Conservation (phyloP, 2,329 filamentous ascomycete genomes). For the Neocatenulostroma microsporum region DNA sequence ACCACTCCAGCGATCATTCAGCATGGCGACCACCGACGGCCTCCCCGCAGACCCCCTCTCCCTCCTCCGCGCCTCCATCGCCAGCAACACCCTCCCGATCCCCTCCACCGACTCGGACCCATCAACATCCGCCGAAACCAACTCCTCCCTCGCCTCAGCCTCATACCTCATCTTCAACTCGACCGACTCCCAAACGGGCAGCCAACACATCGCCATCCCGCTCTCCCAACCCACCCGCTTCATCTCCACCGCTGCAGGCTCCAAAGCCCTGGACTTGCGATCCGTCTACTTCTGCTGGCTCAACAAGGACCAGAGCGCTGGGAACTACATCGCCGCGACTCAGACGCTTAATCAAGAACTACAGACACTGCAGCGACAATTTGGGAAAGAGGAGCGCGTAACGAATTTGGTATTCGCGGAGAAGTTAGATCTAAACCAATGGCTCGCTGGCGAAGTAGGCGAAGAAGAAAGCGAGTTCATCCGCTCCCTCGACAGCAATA, state of each 20-base stretch:
- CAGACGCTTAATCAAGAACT: slow-evolving; percentile 74
- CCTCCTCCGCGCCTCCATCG: slow-evolving; percentile 76
- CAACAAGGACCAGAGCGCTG: slow-evolving; percentile 82
- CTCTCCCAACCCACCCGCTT: slow-evolving; percentile 69
- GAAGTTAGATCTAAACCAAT: slow-evolving; percentile 82
- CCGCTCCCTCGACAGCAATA: slow-evolving; percentile 65
- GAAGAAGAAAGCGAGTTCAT: slow-evolving; percentile 83
- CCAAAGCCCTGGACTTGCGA: slow-evolving; percentile 57
- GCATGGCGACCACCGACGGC: slow-evolving; percentile 54
- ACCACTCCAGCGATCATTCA: no score
- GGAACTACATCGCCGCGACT: slow-evolving; percentile 82
- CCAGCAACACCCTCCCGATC: slow-evolving; percentile 59
- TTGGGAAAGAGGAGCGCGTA: slow-evolving; percentile 57
- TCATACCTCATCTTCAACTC: slow-evolving; percentile 49
- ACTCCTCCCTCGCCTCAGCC: slow-evolving; percentile 62
- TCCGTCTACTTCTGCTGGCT: slow-evolving; percentile 95
- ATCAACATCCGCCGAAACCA: slow-evolving; percentile 52
- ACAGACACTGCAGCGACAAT: no score
- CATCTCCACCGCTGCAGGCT: slow-evolving; percentile 52
- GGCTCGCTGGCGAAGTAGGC: slow-evolving; percentile 81
- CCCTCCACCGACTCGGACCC: slow-evolving; percentile 65
- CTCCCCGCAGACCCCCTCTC: slow-evolving; percentile 58
- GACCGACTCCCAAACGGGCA: slow-evolving; percentile 19
- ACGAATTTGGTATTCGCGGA: slow-evolving; percentile 89
- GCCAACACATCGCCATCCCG: slow-evolving; percentile 48